A percentile compares a stretch with the other conserved stretches of the same genome.
These are phyloP conservation scores for Fusarium cyanostomum DNA, from an alignment of 2,329 filamentous ascomycete genomes.

Conservation along the genomic window DNA sequence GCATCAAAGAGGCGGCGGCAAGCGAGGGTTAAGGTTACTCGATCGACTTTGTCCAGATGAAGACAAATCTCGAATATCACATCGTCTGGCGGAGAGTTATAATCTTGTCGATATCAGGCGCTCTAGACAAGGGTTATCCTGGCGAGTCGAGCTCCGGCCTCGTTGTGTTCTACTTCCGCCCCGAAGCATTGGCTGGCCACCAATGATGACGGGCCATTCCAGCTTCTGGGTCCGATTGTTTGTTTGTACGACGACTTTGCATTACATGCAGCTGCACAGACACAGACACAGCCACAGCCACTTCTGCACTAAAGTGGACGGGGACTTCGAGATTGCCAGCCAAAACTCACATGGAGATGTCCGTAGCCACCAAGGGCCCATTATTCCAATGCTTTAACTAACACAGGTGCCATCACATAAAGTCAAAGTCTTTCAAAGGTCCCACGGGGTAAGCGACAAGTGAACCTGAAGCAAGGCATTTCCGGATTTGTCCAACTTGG, in stretches of 20 bases:
- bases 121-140: no score
- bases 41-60: neutral
- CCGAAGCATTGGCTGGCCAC: neutral
- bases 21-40: neutral
- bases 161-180: neutral
- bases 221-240: neutral
- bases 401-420: neutral
- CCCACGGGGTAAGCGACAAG: neutral
- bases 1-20: neutral
- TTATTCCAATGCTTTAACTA: neutral
- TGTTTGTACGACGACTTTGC: no score
- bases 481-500: neutral
- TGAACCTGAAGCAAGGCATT: neutral
- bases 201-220: no score
- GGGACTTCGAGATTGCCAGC: conserved; percentile 1
- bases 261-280: neutral
- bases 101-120: neutral
- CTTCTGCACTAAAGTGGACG: neutral
- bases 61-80: neutral
- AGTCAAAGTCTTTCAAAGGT: neutral
- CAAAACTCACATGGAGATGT: neutral
- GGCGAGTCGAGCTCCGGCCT: no score
- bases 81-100: neutral
- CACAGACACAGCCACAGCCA: neutral
- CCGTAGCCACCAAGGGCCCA: conserved; percentile 6